Conservation (phyloP, 257 asterid genomes). For the Plectranthus barbatus region DNA sequence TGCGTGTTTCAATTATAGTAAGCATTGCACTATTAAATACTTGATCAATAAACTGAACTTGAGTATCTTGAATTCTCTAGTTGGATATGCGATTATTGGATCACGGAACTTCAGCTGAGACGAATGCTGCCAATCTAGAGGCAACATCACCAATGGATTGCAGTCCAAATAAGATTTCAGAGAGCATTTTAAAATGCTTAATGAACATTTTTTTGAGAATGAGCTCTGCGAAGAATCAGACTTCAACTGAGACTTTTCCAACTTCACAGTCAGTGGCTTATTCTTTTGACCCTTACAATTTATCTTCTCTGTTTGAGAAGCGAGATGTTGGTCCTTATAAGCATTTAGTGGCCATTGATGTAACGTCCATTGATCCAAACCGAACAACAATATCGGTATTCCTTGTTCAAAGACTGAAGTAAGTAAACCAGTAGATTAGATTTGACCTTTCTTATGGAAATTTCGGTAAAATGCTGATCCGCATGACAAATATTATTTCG, state of each 20-base stretch:
- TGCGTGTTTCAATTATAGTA: constrained; percentile 9
- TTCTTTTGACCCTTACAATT: constrained; percentile 53
- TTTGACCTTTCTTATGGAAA: not conserved
- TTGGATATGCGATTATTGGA: constrained; percentile 24
- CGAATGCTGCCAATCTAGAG: constrained; percentile 18
- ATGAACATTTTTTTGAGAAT: constrained; percentile 54
- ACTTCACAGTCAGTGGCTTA: constrained; percentile 22
- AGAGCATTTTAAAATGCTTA: constrained; percentile 69
- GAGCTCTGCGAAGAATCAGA: constrained; percentile 49
- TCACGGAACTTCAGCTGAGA: constrained; percentile 28
- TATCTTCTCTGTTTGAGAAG: constrained; percentile 49
- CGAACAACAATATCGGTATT: constrained; percentile 55
- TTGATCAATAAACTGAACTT: not conserved
- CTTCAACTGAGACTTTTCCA: constrained; percentile 34
- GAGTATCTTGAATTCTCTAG: constrained; percentile 24
- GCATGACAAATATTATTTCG: not conserved
- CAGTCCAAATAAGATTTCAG: constrained; percentile 66
- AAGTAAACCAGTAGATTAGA: not conserved
- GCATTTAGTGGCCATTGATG: constrained; percentile 49
- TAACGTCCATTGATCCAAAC: constrained; percentile 48
- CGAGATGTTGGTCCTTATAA: constrained; percentile 76
- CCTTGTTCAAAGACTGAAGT: constrained; percentile 67
- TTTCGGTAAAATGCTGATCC: not conserved
- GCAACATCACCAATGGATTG: constrained; percentile 21
- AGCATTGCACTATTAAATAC: not conserved